Evolutionary conservation across 495 filamentous ascomycete species (phyloP).

Genomic region (Entonaema liquescens): DNA sequence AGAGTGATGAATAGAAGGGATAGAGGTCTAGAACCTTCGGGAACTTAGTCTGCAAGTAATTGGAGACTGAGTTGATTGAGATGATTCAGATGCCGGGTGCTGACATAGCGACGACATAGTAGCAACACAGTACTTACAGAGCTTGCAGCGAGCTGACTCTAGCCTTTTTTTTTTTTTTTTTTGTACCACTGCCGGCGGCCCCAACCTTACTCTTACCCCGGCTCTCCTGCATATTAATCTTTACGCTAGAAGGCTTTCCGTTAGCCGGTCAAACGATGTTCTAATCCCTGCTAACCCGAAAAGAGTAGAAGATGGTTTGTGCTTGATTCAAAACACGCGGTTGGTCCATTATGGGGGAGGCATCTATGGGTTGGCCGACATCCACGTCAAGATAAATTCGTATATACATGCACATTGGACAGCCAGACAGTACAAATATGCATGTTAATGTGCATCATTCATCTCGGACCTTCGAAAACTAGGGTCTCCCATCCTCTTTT

Average conservation of each 20-base stretch:
- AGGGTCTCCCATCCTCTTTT: constrained; percentile 15
- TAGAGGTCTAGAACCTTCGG: constrained; percentile 33
- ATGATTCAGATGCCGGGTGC: constrained; percentile 37
- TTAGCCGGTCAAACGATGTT: constrained; percentile 21
- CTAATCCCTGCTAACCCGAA: constrained; percentile 24
- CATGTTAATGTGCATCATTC: constrained; percentile 32
- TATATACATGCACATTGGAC: not conserved
- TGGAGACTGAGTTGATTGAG: constrained; percentile 18
- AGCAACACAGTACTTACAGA: constrained; percentile 21
- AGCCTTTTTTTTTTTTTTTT: constrained; percentile 6
- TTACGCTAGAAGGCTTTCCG: constrained; percentile 12
- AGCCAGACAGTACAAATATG: too few relatives aligned
- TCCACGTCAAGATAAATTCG: not conserved
- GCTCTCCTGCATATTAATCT: constrained; percentile 11
- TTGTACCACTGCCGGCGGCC: constrained; percentile 26
- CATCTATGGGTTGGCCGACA: not conserved
- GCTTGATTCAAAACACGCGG: constrained; percentile 24
- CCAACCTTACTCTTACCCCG: constrained; percentile 30
- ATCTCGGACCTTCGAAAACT: constrained; percentile 24
- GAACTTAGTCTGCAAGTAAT: constrained; percentile 5
- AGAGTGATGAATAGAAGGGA: constrained; percentile 7
- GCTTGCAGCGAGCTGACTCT: constrained; percentile 20
- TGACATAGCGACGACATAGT: constrained; percentile 22
- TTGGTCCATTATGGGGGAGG: constrained; percentile 9
- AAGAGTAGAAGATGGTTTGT: constrained; percentile 12